These are phyloP conservation scores for Nemania bipapillata DNA, from an alignment of 2,329 filamentous ascomycete genomes.

Conservation along the genomic window DNA sequence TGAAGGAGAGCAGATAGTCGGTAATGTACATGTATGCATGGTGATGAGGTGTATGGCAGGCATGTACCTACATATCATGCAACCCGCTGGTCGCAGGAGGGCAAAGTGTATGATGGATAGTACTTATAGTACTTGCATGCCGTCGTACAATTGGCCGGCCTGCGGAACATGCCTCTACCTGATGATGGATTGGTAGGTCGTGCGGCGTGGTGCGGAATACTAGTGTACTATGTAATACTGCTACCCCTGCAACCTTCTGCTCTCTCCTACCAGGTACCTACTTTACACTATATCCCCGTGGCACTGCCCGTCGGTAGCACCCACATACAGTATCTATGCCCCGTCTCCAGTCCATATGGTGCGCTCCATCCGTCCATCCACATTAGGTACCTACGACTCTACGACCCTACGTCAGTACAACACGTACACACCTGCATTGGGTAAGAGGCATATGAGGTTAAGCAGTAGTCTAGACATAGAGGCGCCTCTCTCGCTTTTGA, in stretches of 20 bases:
- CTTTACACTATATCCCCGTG: not conserved
- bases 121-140: slow-evolving; percentile 33
- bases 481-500: not conserved
- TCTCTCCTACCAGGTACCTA: not conserved
- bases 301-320: slow-evolving; percentile 8
- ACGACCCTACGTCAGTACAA: not conserved
- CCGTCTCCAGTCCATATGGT: slow-evolving; percentile 15
- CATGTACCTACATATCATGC: slow-evolving; percentile 40
- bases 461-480: no score
- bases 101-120: slow-evolving; percentile 6
- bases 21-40: slow-evolving; percentile 35
- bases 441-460: not conserved
- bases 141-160: slow-evolving; percentile 38
- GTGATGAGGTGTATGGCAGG: slow-evolving; percentile 33
- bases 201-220: slow-evolving; percentile 40
- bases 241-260: not conserved
- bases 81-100: slow-evolving; percentile 35
- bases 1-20: slow-evolving; percentile 18
- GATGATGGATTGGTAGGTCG: slow-evolving; percentile 35
- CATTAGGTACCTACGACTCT: slow-evolving; percentile 11
- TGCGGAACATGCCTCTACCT: slow-evolving; percentile 31
- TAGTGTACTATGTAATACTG: slow-evolving; percentile 7
- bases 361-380: slow-evolving; percentile 19
- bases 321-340: slow-evolving; percentile 18
- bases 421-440: not conserved